Evolutionary conservation across 768 basidiomycete genomes (phyloP).

Genomic region (Rickenella mellea): DNA sequence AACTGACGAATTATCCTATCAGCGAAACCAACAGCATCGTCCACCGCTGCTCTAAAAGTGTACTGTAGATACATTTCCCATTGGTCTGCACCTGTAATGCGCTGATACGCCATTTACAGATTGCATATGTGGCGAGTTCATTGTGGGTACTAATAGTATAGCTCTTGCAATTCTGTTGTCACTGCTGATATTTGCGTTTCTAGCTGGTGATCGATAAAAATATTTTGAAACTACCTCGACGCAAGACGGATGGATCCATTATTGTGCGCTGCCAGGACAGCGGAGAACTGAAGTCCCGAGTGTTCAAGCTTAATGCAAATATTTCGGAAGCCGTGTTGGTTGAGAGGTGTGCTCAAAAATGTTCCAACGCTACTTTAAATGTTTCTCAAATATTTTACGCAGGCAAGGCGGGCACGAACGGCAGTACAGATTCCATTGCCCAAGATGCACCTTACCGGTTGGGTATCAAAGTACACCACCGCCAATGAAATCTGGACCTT

Average conservation of each 20-base stretch:
- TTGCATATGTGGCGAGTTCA: slow-evolving; percentile 83
- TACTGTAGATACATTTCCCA: slow-evolving; percentile 50
- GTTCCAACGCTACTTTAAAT: slow-evolving; percentile 16
- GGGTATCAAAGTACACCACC: slow-evolving; percentile 75
- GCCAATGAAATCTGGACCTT: slow-evolving; percentile 68
- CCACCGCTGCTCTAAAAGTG: slow-evolving; percentile 66
- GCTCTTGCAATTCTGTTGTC: slow-evolving; percentile 3
- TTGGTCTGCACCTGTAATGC: slow-evolving; percentile 6
- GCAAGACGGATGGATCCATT: slow-evolving; percentile 70
- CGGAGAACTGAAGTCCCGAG: slow-evolving; percentile 43
- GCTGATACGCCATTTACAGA: slow-evolving; percentile 49
- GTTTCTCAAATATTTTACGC: slow-evolving; percentile 7
- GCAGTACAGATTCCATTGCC: slow-evolving; percentile 64
- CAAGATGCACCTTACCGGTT: slow-evolving; percentile 55
- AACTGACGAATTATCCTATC: slow-evolving; percentile 5
- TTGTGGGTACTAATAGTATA: slow-evolving; percentile 40
- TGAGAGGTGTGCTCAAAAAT: slow-evolving; percentile 50
- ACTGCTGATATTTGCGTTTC: slow-evolving; percentile 5
- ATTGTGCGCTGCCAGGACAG: slow-evolving; percentile 70
- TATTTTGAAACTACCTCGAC: slow-evolving; percentile 55
- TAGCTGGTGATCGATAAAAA: slow-evolving; percentile 79
- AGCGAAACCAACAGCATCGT: slow-evolving; percentile 77
- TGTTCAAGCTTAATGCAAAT: slow-evolving; percentile 83
- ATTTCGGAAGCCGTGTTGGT: slow-evolving; percentile 61
- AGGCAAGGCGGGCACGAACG: slow-evolving; percentile 65